phyloP scores from a whole-genome alignment of 768 basidiomycete genomes.

The Leccinum disarticulatum region DNA sequence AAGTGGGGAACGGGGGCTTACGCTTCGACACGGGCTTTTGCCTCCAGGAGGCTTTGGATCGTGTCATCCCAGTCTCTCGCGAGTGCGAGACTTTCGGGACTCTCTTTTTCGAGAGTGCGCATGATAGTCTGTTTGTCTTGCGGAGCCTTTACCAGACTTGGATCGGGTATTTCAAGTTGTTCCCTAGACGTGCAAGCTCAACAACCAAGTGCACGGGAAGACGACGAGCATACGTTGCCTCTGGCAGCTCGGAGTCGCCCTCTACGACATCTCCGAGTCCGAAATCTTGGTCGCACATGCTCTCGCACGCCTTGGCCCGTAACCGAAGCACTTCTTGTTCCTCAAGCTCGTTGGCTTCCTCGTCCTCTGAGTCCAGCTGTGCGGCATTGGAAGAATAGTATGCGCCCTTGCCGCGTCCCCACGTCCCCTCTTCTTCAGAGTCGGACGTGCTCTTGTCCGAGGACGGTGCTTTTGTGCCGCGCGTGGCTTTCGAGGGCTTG shows the following conservation, averaged over 20 bases:
- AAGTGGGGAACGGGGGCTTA: conserved; percentile 32
- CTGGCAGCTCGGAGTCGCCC: conserved; percentile 24
- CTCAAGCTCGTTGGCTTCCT: conserved; percentile 86
- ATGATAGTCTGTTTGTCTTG: conserved; percentile 60
- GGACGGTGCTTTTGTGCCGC: conserved; percentile 16
- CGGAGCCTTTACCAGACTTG: conserved; percentile 33
- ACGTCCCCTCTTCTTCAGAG: conserved; percentile 52
- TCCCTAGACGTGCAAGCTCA: conserved; percentile 20
- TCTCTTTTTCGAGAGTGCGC: conserved; percentile 70
- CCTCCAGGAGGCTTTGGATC: conserved; percentile 48
- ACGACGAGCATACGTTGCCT: conserved; percentile 27
- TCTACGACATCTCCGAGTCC: conserved; percentile 68
- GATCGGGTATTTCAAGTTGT: conserved; percentile 4
- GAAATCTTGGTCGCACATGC: conserved; percentile 77
- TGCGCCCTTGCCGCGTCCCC: conserved; percentile 76
- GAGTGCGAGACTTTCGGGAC: conserved; percentile 76
- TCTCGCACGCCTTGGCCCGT: conserved; percentile 72
- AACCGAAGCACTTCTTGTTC: conserved; percentile 83
- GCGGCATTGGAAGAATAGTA: conserved; percentile 89
- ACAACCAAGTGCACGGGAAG: background rate
- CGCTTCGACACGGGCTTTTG: conserved; percentile 55
- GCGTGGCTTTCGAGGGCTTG: conserved; percentile 9
- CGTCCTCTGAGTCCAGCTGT: conserved; percentile 79
- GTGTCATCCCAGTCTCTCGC: conserved; percentile 85
- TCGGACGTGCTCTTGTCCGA: conserved; percentile 11